Evolutionary conservation across 2,329 filamentous ascomycete species (phyloP), one percentile per base, ranked within the genome.

Genomic region (Pseudocercospora fijiensis): DNA sequence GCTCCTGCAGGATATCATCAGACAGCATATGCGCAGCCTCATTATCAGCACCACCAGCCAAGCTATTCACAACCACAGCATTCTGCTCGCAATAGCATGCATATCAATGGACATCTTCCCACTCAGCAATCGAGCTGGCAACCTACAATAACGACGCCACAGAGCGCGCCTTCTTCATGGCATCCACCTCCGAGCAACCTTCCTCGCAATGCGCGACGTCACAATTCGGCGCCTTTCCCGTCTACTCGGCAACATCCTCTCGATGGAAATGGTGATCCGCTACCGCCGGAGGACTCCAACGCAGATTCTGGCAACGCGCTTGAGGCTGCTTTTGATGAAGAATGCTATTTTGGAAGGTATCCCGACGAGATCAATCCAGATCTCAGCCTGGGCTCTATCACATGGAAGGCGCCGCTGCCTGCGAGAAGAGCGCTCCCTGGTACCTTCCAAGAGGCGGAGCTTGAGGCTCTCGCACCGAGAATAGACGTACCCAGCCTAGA

Each of bases 341-440:
- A 79, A 11, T 79, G 79, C 57, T 75, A 73, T 58, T 82, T 76
- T 74, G 76, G 77, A 7, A 78, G 79, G 64, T 76, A 77, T 61
- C 79, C 79, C 20, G 78, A 81, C 43, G 76, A 78, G 11, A 77
- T 82, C 37, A 75, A 81, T 60, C 75, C 77, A 4, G 72, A 75
- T 26, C 70, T 82, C 11, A 82, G 80, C 67, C 70, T 82, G 18
- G 80, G 80, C 22, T 72, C 78, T 11, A 81, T 82, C 18, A 69
- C 71, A 11, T 81, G 78, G 79, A 77, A 78, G 51, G 76, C 80
- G 8, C 78, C 80, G 0, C 73, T 79, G 53, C 77, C 80, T 41
- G 76, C 78, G 16, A 78, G 75, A 20, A 75, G 76, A 43, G 77
- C 80, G 18, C 67, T 82, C 24, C 78, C 80, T 18, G 73, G 78